Evolutionary conservation across 2,329 filamentous ascomycete genomes (phyloP).

Genomic region (Colletotrichum noveboracense): DNA sequence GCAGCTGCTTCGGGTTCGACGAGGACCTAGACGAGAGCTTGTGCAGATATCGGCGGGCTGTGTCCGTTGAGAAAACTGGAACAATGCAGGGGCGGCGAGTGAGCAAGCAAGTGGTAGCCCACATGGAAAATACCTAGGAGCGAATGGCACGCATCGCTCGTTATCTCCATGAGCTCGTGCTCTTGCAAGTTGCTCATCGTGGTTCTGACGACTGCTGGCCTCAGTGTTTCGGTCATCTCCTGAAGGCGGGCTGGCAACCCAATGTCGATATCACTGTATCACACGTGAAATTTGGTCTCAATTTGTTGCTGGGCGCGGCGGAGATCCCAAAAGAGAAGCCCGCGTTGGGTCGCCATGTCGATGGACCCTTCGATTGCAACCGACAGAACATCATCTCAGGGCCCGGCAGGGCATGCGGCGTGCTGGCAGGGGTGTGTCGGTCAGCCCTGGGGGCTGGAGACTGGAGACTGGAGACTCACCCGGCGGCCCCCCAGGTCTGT

Average conservation of each 20-base stretch:
- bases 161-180: background rate
- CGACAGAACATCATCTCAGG: background rate
- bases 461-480: background rate
- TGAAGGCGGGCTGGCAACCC: background rate
- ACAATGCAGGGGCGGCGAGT: background rate
- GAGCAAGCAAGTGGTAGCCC: background rate
- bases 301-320: background rate
- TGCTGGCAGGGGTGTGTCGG: background rate
- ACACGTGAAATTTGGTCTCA: background rate
- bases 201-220: background rate
- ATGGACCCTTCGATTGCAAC: background rate
- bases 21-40: background rate
- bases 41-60: background rate
- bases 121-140: background rate
- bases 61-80: background rate
- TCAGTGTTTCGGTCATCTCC: background rate
- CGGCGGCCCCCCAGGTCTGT: background rate
- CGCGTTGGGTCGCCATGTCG: background rate
- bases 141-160: background rate
- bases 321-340: background rate
- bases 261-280: background rate
- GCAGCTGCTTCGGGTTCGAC: conserved; percentile 7
- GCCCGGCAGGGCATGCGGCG: background rate
- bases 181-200: background rate
- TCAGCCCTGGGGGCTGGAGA: background rate